Base-by-base conservation (phyloP, 768 basidiomycete genomes). In the Termitomyces heimii region DNA sequence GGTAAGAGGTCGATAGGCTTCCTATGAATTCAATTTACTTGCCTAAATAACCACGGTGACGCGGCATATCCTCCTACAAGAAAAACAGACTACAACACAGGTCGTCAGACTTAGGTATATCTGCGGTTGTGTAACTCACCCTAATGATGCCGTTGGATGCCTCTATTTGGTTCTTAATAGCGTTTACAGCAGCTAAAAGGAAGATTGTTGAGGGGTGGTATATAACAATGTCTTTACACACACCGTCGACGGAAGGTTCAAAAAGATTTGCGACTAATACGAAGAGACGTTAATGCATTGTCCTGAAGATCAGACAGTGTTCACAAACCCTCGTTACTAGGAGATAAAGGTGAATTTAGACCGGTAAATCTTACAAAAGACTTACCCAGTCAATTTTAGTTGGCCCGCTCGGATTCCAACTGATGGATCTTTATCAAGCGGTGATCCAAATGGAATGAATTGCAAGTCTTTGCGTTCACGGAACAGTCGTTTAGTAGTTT, bases 31-130 rank as follows among this genome's bases (percentile, higher is more conserved):
- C 20, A n/a, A 16, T 28, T 29, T 14, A 32, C 72, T 12, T 62
- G 74, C 75, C 61, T 68, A 68, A 89, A 91, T 31, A 91, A 73
- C 88, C 89, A 91, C 1, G 88, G 86, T 57, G 86, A 89, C 0
- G 89, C 88, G 2, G 89, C 89, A 62, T 90, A 92, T 47, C 89
- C 89, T 65, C 89, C 89, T 10, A 92, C 89, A 24, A 92, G 73
- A 75, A 89, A 92, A 5, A 92, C 83, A n/a, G 86, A 89, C 86
- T 89, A 55, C 26, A 55, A 32, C 37, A 20, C 16, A 31, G 20
- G 5, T n/a, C 13, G 44, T 58, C 12, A 60, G 40, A 28, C 5
- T 12, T 26, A 40, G 22, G 2, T 51, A 37, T 26, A n/a, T 24
- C 32, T 37, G 40, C 13, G 28, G 13, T 12, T 56, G 45, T 63